Base-by-base conservation (phyloP, 2,329 filamentous ascomycete species). In the Penicillium griseofulvum region DNA sequence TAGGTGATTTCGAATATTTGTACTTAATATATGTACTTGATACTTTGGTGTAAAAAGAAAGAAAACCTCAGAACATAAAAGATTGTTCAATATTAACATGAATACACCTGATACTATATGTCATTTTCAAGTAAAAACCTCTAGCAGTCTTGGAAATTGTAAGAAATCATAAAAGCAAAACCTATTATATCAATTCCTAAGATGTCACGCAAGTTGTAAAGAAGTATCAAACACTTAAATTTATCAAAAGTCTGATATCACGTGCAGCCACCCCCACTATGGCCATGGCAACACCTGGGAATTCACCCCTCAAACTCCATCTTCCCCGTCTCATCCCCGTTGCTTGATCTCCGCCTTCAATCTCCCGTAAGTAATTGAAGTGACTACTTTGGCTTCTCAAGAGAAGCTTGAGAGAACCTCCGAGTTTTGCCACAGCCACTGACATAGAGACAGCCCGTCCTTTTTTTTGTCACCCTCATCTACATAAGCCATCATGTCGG, bases 261-360 rank as follows among this genome's bases (percentile, higher is more conserved):
- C 63, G 63, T 65, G 63, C 62, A 57, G 49, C 45, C 45, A 49
- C 61, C 63, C 68, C 69, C 69, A 68, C 67, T 61, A 66, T 61
- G 65, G 64, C 61, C 62, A 66, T 62, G 65, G 65, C 64, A 70
- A 70, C 65, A 68, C 67, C 61, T 66, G 59, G 62, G 61, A 67
- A 50, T 55, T 55, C 52, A 68, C 70, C 68, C 68, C 69, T 71
- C 70, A 68, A 66, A 70, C 65, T 70, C 60, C 56, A 57, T 63
- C 63, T 52, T 56, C 55, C 58, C 55, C 59, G 53, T 58, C 52
- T 53, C 51, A 58, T 53, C 57, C 60, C 44, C 52, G 48, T 63
- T 52, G 59, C 52, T 59, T 54, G 54, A 49, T 42, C 44, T 36
- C 29, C 52, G 41, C 29, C 49, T 41, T 53, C 54, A 53, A 42